Percentiles rank a stretch among this genome's conserved stretches.
Conservation (phyloP, 2,329 filamentous ascomycete genomes). For the Sclerotinia trifoliorum region DNA sequence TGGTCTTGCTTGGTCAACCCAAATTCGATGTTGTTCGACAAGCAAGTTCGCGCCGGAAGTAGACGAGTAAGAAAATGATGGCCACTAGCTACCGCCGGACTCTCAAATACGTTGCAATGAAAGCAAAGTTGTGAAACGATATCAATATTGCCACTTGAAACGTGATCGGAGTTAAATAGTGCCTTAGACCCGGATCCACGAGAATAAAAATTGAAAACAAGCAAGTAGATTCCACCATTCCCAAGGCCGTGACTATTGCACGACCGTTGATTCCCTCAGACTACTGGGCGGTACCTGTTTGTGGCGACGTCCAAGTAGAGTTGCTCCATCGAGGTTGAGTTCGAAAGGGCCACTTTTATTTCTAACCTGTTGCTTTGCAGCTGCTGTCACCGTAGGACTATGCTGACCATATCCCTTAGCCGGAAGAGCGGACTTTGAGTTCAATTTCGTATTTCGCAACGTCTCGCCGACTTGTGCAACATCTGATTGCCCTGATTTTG, state of each 20-base stretch:
- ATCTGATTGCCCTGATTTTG: constrained; percentile 57
- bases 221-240: neutral
- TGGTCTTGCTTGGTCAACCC: neutral
- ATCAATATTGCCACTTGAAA: neutral
- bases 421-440: constrained; percentile 59
- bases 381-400: constrained; percentile 77
- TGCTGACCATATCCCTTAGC: constrained; percentile 82
- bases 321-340: constrained; percentile 86
- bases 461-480: constrained; percentile 80
- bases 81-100: neutral
- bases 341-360: constrained; percentile 82
- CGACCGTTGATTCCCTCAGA: constrained; percentile 34
- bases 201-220: neutral
- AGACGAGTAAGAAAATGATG: neutral
- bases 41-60: neutral
- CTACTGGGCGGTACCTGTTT: constrained; percentile 46
- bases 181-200: neutral
- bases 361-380: constrained; percentile 75
- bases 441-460: constrained; percentile 78
- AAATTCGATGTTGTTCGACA: neutral
- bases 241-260: constrained; percentile 25
- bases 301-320: constrained; percentile 71
- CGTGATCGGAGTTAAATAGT: neutral
- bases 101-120: neutral
- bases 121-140: neutral